Conservation (phyloP, 2,329 filamentous ascomycete genomes). For the Cladophialophora yegresii region DNA sequence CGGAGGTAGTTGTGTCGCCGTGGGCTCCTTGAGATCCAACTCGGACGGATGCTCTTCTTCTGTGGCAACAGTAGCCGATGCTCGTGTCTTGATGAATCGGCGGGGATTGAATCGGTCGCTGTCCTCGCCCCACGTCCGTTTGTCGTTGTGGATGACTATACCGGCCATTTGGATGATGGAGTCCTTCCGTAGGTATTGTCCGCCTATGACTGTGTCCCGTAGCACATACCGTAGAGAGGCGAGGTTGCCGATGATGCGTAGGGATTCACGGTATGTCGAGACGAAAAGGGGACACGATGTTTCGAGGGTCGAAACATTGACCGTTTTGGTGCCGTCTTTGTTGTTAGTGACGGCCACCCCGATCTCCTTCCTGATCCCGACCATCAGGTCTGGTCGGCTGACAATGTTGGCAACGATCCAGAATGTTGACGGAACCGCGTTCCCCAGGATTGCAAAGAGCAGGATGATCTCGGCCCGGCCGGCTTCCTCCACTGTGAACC, state of each 20-base stretch:
- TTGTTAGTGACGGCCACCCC: slow-evolving; percentile 18
- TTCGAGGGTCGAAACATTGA: slow-evolving; percentile 40
- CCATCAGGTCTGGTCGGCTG: slow-evolving; percentile 40
- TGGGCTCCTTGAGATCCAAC: slow-evolving; percentile 16
- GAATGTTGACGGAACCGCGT: slow-evolving; percentile 46
- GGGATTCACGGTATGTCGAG: slow-evolving; percentile 48
- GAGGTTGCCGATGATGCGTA: slow-evolving; percentile 46
- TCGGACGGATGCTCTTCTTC: slow-evolving; percentile 1
- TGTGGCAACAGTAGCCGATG: neutral
- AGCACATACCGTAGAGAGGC: slow-evolving; percentile 44
- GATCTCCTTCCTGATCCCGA: slow-evolving; percentile 41
- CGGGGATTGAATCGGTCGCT: slow-evolving; percentile 41
- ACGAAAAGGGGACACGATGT: slow-evolving; percentile 46
- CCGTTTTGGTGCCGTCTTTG: slow-evolving; percentile 1
- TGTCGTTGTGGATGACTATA: slow-evolving; percentile 40
- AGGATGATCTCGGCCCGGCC: slow-evolving; percentile 48
- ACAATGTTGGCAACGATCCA: slow-evolving; percentile 48
- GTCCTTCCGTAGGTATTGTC: slow-evolving; percentile 44
- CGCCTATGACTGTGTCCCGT: slow-evolving; percentile 42
- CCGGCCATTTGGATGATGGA: slow-evolving; percentile 43
- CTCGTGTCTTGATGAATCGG: slow-evolving; percentile 38
- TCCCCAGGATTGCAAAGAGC: slow-evolving; percentile 47
- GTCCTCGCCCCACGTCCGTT: slow-evolving; percentile 41
- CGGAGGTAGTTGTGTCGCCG: slow-evolving; percentile 16
- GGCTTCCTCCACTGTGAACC: slow-evolving; percentile 43